Percentiles rank a stretch among this genome's conserved stretches.
These are phyloP conservation scores for Rhodosporidiobolus sp. DNA, from an alignment of 768 basidiomycete species.

Conservation along the genomic window DNA sequence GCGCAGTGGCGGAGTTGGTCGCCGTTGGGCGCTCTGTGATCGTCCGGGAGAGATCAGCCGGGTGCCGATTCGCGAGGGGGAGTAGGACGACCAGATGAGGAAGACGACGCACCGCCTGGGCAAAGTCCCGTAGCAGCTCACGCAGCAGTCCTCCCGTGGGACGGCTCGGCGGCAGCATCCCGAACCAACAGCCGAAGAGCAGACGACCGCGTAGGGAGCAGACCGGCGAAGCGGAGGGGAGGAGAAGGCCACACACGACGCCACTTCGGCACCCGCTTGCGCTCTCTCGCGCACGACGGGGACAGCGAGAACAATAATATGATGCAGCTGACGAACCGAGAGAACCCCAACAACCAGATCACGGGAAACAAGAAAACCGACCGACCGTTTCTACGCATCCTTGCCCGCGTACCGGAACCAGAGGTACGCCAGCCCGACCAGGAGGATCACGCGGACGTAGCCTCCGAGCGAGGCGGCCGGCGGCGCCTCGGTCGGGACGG, in stretches of 20 bases:
- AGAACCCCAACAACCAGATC: not conserved
- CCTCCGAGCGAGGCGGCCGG: not conserved
- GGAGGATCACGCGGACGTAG: not conserved
- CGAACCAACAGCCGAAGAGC: not conserved
- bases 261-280: too few species aligned
- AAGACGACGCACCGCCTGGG: slow-evolving; percentile 15
- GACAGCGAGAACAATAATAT: too few species aligned
- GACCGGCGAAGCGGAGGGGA: not conserved
- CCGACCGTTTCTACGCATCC: not conserved
- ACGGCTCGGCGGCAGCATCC: slow-evolving; percentile 11
- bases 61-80: not conserved
- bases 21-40: slow-evolving; percentile 1
- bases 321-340: not conserved
- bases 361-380: not conserved
- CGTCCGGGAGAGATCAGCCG: not conserved
- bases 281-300: not conserved
- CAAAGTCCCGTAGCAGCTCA: slow-evolving; percentile 17
- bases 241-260: not conserved
- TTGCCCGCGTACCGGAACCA: not conserved
- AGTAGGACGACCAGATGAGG: not conserved
- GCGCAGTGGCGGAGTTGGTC: not conserved
- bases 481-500: slow-evolving; percentile 25
- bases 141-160: slow-evolving; percentile 5
- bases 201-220: not conserved
- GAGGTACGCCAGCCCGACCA: not conserved